phyloP scores from a whole-genome alignment of 495 filamentous ascomycete species.

The Penicillium psychrofluorescens region DNA sequence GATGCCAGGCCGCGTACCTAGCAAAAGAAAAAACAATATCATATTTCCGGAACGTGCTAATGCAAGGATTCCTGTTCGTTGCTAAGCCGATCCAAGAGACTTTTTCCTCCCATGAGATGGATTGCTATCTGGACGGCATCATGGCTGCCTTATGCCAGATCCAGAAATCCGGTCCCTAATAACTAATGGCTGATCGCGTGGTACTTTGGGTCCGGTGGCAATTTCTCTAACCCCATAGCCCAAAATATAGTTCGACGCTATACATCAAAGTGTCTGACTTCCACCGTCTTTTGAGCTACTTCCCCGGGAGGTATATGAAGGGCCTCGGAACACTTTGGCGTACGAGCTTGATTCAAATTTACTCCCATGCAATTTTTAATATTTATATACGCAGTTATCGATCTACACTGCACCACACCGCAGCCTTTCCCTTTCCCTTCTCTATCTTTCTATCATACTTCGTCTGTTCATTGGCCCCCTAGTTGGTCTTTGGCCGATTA shows the following conservation, averaged over 20 bases:
- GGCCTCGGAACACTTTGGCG: background rate
- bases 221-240: constrained; percentile 3
- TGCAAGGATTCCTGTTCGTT: constrained; percentile 15
- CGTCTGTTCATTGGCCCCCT: background rate
- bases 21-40: background rate
- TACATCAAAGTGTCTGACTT: constrained; percentile 1
- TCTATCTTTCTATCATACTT: constrained; percentile 2
- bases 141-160: constrained; percentile 7
- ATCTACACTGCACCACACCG: background rate
- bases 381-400: no score
- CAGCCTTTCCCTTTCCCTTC: background rate
- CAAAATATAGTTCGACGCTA: constrained; percentile 4
- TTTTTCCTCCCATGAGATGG: no score
- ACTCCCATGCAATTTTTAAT: background rate
- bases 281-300: constrained; percentile 4
- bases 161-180: constrained; percentile 12
- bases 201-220: constrained; percentile 19
- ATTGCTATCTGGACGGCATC: background rate
- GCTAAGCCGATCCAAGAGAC: no score
- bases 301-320: constrained; percentile 17
- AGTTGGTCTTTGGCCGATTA: constrained; percentile 6
- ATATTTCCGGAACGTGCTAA: constrained; percentile 16
- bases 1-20: constrained; percentile 1
- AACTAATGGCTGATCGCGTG: constrained; percentile 8
- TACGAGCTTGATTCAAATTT: background rate